Evolutionary conservation across 176 grass and related monocot genomes (phyloP).

Genomic region (Sorghum bicolor): Sorghum_bicolor_NCBIv3 NC_012870.2:70889501-70890000

Average conservation of each 20-base stretch:
- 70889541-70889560: not conserved
- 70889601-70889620: not conserved
- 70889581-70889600: not conserved
- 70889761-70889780: not conserved
- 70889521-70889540: not conserved
- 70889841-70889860: conserved; percentile 24
- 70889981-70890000: not conserved
- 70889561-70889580: not conserved
- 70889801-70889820: conserved; percentile 32
- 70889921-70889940: conserved; percentile 55
- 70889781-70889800: conserved; percentile 38
- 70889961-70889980: conserved; percentile 33
- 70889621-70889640: not conserved
- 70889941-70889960: not conserved
- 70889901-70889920: no score
- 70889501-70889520: not conserved
- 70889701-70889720: not conserved
- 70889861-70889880: conserved; percentile 11
- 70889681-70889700: not conserved
- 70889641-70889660: not conserved
- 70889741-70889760: not conserved
- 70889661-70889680: not conserved
- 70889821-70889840: conserved; percentile 46
- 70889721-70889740: not conserved
- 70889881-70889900: not conserved